Evolutionary conservation across 257 asterid species (phyloP).

Genomic region (Solanum paucissectum): DNA sequence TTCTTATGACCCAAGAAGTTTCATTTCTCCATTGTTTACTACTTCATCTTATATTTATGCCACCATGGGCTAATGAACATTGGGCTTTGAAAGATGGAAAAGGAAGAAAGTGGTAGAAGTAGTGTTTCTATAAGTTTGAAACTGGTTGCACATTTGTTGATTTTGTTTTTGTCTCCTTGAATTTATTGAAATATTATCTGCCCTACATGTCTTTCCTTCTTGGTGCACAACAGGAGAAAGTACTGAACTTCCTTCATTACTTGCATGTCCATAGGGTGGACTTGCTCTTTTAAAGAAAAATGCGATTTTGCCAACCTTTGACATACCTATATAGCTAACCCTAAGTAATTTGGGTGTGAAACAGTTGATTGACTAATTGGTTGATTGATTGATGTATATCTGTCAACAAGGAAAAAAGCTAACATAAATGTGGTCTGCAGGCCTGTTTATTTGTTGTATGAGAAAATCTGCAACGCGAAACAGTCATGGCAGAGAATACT

Average conservation of each 20-base stretch:
- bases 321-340: not conserved
- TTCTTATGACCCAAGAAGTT: not conserved
- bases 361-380: not conserved
- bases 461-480: conserved; percentile 20
- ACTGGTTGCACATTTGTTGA: not conserved
- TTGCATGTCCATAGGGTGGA: not conserved
- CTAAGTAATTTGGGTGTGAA: not conserved
- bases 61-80: not conserved
- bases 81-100: not conserved
- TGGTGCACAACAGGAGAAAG: not conserved
- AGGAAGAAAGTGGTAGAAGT: not conserved
- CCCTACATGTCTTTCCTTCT: not conserved
- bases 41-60: not conserved
- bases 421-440: conserved; percentile 46
- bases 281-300: not conserved
- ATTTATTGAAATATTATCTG: not conserved
- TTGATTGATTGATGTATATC: not conserved
- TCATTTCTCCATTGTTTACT: not conserved
- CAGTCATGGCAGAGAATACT: conserved; percentile 63
- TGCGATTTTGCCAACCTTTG: not conserved
- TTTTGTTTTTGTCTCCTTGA: not conserved
- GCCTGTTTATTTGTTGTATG: conserved; percentile 36
- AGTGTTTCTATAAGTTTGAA: not conserved
- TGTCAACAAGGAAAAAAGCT: not conserved
- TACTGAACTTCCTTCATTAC: not conserved